phyloP scores from a whole-genome alignment of 1,284 basidiomycete species.

The Malassezia arunalokei region DNA sequence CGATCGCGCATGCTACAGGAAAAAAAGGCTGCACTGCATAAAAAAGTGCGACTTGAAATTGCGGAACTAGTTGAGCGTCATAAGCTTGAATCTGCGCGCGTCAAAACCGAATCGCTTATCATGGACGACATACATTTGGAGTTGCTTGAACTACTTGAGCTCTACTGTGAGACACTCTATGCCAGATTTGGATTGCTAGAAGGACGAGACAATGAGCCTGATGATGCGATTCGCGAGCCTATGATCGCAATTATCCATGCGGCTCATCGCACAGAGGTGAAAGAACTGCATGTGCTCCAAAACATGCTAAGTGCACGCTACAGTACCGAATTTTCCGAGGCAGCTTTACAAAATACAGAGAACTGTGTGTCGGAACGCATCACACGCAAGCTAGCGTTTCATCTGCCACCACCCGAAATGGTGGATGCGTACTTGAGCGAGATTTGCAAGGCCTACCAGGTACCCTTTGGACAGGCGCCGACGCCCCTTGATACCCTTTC shows the following conservation, averaged over 20 bases:
- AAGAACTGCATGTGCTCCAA: conserved; percentile 77
- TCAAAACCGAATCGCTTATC: conserved; percentile 71
- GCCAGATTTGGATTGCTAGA: conserved; percentile 85
- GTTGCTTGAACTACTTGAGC: conserved; percentile 69
- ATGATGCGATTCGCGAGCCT: conserved; percentile 64
- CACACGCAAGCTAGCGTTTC: conserved; percentile 58
- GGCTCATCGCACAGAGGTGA: conserved; percentile 60
- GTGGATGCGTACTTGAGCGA: conserved; percentile 54
- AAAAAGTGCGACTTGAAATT: conserved; percentile 65
- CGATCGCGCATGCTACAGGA: conserved; percentile 76
- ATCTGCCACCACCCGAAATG: conserved; percentile 60
- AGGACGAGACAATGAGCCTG: conserved; percentile 64
- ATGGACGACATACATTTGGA: conserved; percentile 60
- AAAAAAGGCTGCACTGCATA: conserved; percentile 82
- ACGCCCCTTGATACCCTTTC: no score
- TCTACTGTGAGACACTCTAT: conserved; percentile 82
- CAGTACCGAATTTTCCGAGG: conserved; percentile 66
- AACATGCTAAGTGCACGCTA: conserved; percentile 90
- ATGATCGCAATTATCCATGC: conserved; percentile 71
- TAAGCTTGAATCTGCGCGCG: conserved; percentile 67
- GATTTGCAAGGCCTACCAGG: conserved; percentile 35
- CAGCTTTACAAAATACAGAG: conserved; percentile 69
- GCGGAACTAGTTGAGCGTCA: conserved; percentile 64
- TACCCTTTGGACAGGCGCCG: background rate
- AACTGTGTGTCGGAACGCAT: conserved; percentile 68